Evolutionary conservation across 129 eudicot genomes (phyloP).

Genomic region (Solidago caesia): DNA sequence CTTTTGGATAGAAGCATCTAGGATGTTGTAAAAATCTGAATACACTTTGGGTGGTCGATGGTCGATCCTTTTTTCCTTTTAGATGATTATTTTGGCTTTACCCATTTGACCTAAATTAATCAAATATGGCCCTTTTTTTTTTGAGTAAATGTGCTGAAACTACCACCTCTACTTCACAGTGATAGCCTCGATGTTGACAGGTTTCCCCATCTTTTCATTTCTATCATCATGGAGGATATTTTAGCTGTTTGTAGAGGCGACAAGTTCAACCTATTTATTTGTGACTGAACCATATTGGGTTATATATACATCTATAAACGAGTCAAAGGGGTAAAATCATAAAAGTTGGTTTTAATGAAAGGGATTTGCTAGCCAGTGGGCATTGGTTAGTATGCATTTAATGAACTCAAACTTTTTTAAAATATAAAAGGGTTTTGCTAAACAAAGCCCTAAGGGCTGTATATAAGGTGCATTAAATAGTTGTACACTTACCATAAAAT

Average conservation of each 20-base stretch:
- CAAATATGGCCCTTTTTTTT: neutral
- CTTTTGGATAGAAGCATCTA: neutral
- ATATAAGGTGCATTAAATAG: too few relatives aligned
- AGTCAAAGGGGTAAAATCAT: neutral
- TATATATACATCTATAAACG: neutral
- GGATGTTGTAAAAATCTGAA: neutral
- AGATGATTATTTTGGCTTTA: neutral
- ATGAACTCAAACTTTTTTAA: too few relatives aligned
- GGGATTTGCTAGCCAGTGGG: neutral
- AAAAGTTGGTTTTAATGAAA: neutral
- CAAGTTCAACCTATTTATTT: neutral
- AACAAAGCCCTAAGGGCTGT: too few relatives aligned
- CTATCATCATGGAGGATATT: neutral
- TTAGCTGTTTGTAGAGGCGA: neutral
- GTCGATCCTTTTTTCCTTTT: neutral
- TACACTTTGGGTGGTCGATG: neutral
- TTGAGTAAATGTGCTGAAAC: neutral
- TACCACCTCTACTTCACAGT: neutral
- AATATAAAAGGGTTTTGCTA: too few relatives aligned
- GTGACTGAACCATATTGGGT: neutral
- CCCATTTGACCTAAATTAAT: neutral
- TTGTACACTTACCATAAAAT: too few relatives aligned
- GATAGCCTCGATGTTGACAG: neutral
- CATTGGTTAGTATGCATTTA: too few relatives aligned
- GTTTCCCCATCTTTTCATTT: neutral